Evolutionary conservation across 495 filamentous ascomycete genomes (phyloP).

Genomic region (Penicillium coffeae): DNA sequence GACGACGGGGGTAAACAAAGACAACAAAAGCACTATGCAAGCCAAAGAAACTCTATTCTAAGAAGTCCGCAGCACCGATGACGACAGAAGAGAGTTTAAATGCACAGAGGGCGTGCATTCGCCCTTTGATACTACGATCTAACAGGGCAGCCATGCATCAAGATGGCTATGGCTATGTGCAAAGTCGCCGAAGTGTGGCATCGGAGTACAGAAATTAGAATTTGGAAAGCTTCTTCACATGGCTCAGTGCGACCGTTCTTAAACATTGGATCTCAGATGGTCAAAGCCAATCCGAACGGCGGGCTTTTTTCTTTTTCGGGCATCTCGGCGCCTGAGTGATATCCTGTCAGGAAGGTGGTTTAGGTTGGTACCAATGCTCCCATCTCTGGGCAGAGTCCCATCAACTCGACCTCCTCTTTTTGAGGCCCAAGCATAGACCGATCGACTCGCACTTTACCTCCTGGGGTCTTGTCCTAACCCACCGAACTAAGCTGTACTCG

Average conservation of each 20-base stretch:
- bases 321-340: neutral
- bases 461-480: neutral
- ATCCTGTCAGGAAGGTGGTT: neutral
- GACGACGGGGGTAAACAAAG: too few species aligned
- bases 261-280: neutral
- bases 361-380: neutral
- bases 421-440: slow-evolving; percentile 13
- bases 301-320: neutral
- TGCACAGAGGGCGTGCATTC: neutral
- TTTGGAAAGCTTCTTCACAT: neutral
- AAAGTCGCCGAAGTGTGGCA: neutral
- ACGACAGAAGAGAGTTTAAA: neutral
- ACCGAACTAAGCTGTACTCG: slow-evolving; percentile 1
- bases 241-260: neutral
- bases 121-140: neutral
- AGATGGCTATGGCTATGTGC: neutral
- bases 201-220: neutral
- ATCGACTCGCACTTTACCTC: slow-evolving; percentile 10
- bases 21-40: too few species aligned
- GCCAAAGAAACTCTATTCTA: too few species aligned
- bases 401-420: slow-evolving; percentile 1
- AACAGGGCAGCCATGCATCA: neutral
- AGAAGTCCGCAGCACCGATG: neutral
- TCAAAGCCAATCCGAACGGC: neutral
- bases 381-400: neutral